A percentile compares a stretch with the other conserved stretches of the same genome.
Evolutionary conservation across 1,284 basidiomycete species (phyloP).

Genomic region (Rhodotorula glutinis): DNA sequence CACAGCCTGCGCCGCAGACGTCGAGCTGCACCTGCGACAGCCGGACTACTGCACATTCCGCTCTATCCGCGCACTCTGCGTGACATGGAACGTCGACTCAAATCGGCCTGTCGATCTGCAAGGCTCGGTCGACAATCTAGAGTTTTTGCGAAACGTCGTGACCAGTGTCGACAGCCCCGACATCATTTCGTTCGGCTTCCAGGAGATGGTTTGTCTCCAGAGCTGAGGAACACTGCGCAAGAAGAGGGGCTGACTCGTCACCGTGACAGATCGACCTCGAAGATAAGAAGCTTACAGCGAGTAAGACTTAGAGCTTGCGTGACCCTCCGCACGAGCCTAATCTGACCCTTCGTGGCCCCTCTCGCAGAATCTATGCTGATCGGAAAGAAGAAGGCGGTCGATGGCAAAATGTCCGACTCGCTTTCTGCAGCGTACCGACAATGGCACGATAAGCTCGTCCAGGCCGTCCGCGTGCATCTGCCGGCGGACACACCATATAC

Average conservation of each 20-base stretch:
- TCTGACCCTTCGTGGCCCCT: too few species aligned
- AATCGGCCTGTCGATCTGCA: slow-evolving; percentile 70
- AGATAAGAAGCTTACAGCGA: slow-evolving; percentile 85
- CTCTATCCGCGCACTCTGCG: slow-evolving; percentile 71
- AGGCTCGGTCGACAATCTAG: slow-evolving; percentile 57
- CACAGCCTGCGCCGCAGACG: slow-evolving; percentile 54
- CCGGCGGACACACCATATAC: slow-evolving; percentile 65
- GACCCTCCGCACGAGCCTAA: slow-evolving; percentile 36
- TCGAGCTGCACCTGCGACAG: slow-evolving; percentile 71
- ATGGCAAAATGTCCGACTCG: slow-evolving; percentile 53
- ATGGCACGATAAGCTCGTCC: slow-evolving; percentile 78
- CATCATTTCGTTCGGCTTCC: slow-evolving; percentile 86
- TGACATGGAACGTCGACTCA: slow-evolving; percentile 93
- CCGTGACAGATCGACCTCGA: slow-evolving; percentile 73
- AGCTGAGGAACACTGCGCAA: not conserved
- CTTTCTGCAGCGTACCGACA: slow-evolving; percentile 69
- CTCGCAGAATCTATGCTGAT: slow-evolving; percentile 65
- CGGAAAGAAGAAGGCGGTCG: slow-evolving; percentile 56
- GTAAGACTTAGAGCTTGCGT: slow-evolving; percentile 54
- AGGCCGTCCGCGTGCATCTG: slow-evolving; percentile 68
- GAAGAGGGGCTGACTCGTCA: not conserved
- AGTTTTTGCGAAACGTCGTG: slow-evolving; percentile 70
- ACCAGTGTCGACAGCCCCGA: slow-evolving; percentile 69
- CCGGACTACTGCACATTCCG: slow-evolving; percentile 74
- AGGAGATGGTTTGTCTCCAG: slow-evolving; percentile 80